Evolutionary conservation across 2,329 filamentous ascomycete species (phyloP).

Genomic region (Akanthomyces dipterigenus): DNA sequence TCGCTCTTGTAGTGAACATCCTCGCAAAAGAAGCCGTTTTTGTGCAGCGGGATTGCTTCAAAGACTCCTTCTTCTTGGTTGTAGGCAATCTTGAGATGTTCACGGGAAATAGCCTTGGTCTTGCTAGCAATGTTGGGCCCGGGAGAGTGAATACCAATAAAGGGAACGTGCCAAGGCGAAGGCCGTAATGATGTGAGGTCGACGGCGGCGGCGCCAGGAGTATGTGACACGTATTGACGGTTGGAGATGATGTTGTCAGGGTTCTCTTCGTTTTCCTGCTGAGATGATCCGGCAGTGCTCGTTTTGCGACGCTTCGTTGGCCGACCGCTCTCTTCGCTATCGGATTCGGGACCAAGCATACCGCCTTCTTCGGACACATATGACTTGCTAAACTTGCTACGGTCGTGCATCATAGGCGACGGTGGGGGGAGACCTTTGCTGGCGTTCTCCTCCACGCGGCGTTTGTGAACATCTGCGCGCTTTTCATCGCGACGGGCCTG

Average conservation of each 20-base stretch:
- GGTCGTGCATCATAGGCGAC: slow-evolving; percentile 42
- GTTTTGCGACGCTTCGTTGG: slow-evolving; percentile 42
- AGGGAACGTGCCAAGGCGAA: slow-evolving; percentile 54
- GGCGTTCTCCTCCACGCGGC: slow-evolving; percentile 39
- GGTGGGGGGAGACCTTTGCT: slow-evolving; percentile 44
- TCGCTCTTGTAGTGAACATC: slow-evolving; percentile 51
- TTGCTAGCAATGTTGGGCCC: slow-evolving; percentile 52
- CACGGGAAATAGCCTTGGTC: slow-evolving; percentile 66
- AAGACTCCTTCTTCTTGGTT: slow-evolving; percentile 57
- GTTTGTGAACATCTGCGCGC: slow-evolving; percentile 38
- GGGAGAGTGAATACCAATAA: slow-evolving; percentile 67
- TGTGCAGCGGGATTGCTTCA: slow-evolving; percentile 54
- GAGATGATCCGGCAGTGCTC: slow-evolving; percentile 35
- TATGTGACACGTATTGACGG: slow-evolving; percentile 54
- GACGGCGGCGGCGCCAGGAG: slow-evolving; percentile 50
- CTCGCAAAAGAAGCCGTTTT: slow-evolving; percentile 64
- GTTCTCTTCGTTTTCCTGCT: slow-evolving; percentile 36
- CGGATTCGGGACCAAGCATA: slow-evolving; percentile 57
- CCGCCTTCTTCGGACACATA: slow-evolving; percentile 65
- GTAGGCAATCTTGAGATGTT: slow-evolving; percentile 67
- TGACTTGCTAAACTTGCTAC: slow-evolving; percentile 53
- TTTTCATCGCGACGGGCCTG: slow-evolving; percentile 48
- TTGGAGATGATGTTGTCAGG: slow-evolving; percentile 46
- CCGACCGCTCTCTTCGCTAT: slow-evolving; percentile 44
- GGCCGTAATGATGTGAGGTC: slow-evolving; percentile 55